Percentiles rank a stretch among this genome's conserved stretches.
phyloP scores from a whole-genome alignment of 1,139 yeast genomes.

The Casaregolazyma lundiana region DNA sequence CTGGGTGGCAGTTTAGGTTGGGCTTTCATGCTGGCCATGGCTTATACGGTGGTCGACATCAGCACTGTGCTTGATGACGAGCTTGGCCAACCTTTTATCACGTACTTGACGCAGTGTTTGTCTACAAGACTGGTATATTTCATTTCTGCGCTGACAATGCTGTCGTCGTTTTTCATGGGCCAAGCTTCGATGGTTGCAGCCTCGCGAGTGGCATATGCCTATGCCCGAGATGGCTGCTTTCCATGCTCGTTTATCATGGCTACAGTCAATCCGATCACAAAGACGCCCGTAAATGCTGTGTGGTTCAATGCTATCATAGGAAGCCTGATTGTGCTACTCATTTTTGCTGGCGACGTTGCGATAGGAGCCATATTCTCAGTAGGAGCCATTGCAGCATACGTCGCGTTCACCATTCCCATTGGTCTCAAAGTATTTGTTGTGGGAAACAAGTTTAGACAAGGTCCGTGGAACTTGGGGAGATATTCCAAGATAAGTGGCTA shows the following conservation, averaged over 20 bases:
- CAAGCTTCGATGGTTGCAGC: conserved; percentile 68
- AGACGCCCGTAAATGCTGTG: conserved; percentile 68
- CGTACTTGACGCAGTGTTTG: conserved; percentile 52
- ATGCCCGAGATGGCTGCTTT: conserved; percentile 66
- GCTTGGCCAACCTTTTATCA: conserved; percentile 64
- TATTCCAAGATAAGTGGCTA: conserved; percentile 42
- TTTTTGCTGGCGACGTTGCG: conserved; percentile 66
- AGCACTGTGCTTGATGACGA: conserved; percentile 48
- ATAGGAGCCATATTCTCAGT: conserved; percentile 73
- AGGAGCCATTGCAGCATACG: conserved; percentile 69
- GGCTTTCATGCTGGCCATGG: conserved; percentile 58
- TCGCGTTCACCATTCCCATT: conserved; percentile 67
- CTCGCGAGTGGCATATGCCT: conserved; percentile 64
- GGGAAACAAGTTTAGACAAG: conserved; percentile 51
- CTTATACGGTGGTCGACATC: conserved; percentile 57
- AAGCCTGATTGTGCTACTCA: conserved; percentile 50
- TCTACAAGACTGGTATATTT: conserved; percentile 44
- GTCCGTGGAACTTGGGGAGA: conserved; percentile 67
- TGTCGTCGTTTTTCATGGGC: conserved; percentile 64
- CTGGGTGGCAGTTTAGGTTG: conserved; percentile 62
- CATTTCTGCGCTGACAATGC: conserved; percentile 55
- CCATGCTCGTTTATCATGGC: conserved; percentile 55
- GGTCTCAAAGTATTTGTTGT: conserved; percentile 52
- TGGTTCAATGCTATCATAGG: conserved; percentile 60
- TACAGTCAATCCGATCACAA: conserved; percentile 49